Conservation (phyloP, 1,284 basidiomycete species). For the Ceratobasidium sp. region DNA sequence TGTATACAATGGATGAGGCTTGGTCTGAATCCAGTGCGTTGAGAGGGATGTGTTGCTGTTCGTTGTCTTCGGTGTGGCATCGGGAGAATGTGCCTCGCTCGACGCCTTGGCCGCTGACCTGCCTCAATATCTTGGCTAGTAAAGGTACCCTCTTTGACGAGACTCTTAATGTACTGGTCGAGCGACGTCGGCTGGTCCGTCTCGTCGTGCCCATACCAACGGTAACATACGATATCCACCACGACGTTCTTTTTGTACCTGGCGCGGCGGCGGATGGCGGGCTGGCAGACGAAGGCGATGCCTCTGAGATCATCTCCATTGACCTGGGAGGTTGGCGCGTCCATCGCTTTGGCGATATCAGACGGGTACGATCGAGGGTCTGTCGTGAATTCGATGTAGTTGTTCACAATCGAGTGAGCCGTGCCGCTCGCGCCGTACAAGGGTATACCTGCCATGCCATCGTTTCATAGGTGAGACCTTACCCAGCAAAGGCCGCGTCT, state of each 20-base stretch:
- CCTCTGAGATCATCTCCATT: slow-evolving; percentile 99
- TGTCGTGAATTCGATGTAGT: slow-evolving; percentile 99
- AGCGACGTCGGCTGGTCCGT: slow-evolving; percentile 98
- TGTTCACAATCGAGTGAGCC: slow-evolving; percentile 99
- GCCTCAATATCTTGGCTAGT: slow-evolving; percentile 97
- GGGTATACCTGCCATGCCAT: slow-evolving; percentile 97
- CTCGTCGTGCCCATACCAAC: slow-evolving; percentile 99
- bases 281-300: slow-evolving; percentile 97
- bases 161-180: slow-evolving; percentile 91
- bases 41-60: slow-evolving; percentile 90
- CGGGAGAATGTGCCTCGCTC: slow-evolving; percentile 99
- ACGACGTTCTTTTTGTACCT: slow-evolving; percentile 99
- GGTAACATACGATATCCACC: slow-evolving; percentile 98
- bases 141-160: slow-evolving; percentile 94
- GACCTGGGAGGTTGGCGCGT: slow-evolving; percentile 99
- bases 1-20: slow-evolving; percentile 94
- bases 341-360: slow-evolving; percentile 98
- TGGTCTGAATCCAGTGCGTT: slow-evolving; percentile 91
- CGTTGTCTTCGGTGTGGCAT: slow-evolving; percentile 94
- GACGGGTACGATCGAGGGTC: slow-evolving; percentile 99
- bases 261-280: slow-evolving; percentile 98
- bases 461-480: slow-evolving; percentile 99
- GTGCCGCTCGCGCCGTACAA: slow-evolving; percentile 98
- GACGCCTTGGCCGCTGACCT: slow-evolving; percentile 98
- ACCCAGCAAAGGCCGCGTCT: slow-evolving; percentile 98